These are phyloP conservation scores for Corymbia citriodora DNA, from an alignment of 441 rosid genomes.

Conservation along the genomic window DNA sequence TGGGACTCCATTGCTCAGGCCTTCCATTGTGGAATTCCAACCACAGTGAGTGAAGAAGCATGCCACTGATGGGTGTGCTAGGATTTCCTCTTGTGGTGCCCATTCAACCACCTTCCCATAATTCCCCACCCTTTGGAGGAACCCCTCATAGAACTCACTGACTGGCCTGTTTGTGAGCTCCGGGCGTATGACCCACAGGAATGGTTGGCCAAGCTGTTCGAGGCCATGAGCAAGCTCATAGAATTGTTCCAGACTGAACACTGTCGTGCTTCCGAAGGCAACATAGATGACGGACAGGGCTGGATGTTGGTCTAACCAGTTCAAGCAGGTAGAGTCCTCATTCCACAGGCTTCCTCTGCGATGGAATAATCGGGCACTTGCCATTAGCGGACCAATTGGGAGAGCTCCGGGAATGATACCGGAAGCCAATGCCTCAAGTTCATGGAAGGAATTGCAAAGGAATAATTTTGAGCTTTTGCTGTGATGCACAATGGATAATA, in stretches of 20 bases:
- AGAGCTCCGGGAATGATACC: neutral
- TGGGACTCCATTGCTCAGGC: constrained; percentile 32
- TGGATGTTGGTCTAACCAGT: constrained; percentile 25
- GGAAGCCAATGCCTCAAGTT: neutral
- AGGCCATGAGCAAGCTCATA: neutral
- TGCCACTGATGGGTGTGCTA: constrained; percentile 31
- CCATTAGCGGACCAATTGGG: neutral
- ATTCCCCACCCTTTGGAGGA: neutral
- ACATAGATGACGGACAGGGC: constrained; percentile 18
- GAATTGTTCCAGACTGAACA: neutral
- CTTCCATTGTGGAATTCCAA: constrained; percentile 52
- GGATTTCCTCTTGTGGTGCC: neutral
- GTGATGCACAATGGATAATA: no score
- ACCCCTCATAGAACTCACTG: neutral
- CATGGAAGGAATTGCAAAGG: neutral
- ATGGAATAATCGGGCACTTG: neutral
- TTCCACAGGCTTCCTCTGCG: constrained; percentile 1
- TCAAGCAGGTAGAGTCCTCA: constrained; percentile 20
- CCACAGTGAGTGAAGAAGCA: constrained; percentile 51
- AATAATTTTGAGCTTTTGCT: neutral
- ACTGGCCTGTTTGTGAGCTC: neutral
- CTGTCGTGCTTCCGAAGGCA: constrained; percentile 20
- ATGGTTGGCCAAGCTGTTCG: neutral
- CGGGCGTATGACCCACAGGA: neutral
- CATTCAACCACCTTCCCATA: neutral